Percentiles rank a stretch among this genome's conserved stretches.
phyloP scores from a whole-genome alignment of 1,139 yeast species.

The Blastobotrys illinoisensis region DNA sequence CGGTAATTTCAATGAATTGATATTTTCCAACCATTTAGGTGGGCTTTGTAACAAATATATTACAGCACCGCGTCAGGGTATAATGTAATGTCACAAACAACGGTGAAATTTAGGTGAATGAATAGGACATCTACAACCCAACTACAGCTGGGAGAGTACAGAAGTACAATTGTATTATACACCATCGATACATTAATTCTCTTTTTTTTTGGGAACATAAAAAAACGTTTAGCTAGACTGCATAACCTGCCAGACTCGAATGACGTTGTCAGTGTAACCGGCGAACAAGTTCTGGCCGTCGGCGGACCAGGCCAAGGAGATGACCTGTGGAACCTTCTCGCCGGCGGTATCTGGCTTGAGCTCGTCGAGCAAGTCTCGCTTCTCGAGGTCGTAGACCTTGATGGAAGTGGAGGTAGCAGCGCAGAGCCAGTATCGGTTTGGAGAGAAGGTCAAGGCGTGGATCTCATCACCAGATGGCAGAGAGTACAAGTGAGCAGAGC shows the following conservation, averaged over 20 bases:
- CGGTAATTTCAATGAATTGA: not conserved
- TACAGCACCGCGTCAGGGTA: no score
- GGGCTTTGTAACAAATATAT: not conserved
- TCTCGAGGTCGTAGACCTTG: constrained; percentile 98
- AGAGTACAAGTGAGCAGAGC: constrained; percentile 86
- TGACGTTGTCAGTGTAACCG: constrained; percentile 99
- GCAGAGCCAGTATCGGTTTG: constrained; percentile 99
- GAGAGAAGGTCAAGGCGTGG: constrained; percentile 98
- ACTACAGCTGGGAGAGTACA: not conserved
- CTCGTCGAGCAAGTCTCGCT: constrained; percentile 93
- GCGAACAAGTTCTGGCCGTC: constrained; percentile 99
- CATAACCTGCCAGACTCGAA: constrained; percentile 99
- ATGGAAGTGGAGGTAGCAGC: constrained; percentile 98
- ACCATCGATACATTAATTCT: not conserved
- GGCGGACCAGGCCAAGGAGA: constrained; percentile 99
- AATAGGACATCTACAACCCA: not conserved
- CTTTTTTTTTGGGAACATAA: not conserved
- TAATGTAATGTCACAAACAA: no score
- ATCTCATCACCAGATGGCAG: constrained; percentile 95
- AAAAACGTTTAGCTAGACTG: constrained; percentile 53
- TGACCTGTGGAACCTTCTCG: constrained; percentile 92
- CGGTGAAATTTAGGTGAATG: no score
- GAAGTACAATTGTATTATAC: not conserved
- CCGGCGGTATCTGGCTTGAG: constrained; percentile 94
- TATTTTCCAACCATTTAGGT: not conserved